Conservation (phyloP, 2,329 filamentous ascomycete species). For the Teratosphaeria zuluensis region DNA sequence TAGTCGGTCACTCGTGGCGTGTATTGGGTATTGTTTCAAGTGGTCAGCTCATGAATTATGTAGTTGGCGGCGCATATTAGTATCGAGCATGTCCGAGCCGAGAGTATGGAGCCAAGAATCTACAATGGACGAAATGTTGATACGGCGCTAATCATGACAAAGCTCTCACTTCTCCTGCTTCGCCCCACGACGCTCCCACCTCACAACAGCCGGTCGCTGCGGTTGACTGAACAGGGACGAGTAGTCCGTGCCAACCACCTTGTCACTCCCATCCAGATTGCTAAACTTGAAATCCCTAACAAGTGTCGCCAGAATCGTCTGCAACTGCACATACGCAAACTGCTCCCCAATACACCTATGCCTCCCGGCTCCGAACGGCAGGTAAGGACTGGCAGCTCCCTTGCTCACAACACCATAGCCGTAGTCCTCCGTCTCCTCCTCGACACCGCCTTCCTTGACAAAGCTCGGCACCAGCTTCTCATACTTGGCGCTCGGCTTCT, state of each 20-base stretch:
- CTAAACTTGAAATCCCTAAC: conserved; percentile 72
- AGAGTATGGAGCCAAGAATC: no score
- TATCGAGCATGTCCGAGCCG: neutral
- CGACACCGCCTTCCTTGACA: conserved; percentile 19
- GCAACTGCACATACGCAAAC: conserved; percentile 86
- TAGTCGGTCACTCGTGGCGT: neutral
- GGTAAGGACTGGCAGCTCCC: conserved; percentile 78
- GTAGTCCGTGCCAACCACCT: conserved; percentile 59
- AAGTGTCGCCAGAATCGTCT: conserved; percentile 69
- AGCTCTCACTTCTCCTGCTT: conserved; percentile 50
- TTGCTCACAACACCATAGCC: conserved; percentile 90
- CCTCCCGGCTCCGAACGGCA: conserved; percentile 86
- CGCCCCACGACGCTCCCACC: conserved; percentile 63
- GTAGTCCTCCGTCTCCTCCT: conserved; percentile 70
- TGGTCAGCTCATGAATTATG: neutral
- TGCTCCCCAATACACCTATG: conserved; percentile 96
- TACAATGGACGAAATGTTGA: neutral
- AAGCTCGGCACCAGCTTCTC: conserved; percentile 18
- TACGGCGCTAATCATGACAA: neutral
- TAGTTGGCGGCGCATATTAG: neutral
- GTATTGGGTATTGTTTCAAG: neutral
- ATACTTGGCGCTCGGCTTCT: conserved; percentile 40
- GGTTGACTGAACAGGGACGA: conserved; percentile 42
- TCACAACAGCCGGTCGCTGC: conserved; percentile 44
- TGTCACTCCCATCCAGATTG: conserved; percentile 61